phyloP scores from a whole-genome alignment of 1,284 basidiomycete species.

The Leccinum angustisporum region DNA sequence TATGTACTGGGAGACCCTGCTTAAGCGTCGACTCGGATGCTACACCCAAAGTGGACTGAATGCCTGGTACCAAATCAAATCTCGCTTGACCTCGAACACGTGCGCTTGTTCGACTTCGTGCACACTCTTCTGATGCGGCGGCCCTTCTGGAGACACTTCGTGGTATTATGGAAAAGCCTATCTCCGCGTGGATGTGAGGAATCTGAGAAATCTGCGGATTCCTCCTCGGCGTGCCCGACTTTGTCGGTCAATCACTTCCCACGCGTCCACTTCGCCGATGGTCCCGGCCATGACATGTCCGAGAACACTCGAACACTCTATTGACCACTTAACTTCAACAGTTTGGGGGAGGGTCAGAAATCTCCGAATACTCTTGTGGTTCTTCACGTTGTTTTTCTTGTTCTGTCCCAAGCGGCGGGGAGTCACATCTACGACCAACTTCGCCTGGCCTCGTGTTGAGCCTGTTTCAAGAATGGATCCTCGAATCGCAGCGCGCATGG shows the following conservation, averaged over 20 bases:
- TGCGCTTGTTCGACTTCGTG: background rate
- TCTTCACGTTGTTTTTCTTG: background rate
- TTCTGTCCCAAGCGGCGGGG: background rate
- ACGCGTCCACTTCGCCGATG: background rate
- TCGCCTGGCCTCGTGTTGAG: background rate
- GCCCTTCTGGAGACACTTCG: background rate
- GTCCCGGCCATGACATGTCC: background rate
- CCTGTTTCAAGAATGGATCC: conserved; percentile 11
- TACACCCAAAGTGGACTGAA: background rate
- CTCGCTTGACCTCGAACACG: background rate
- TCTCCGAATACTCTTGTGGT: background rate
- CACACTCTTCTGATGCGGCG: background rate
- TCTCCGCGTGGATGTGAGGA: too few relatives aligned
- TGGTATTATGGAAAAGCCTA: background rate
- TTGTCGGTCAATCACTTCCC: background rate
- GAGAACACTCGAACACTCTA: background rate
- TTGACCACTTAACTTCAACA: background rate
- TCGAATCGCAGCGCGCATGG: conserved; percentile 1
- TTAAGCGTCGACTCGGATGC: background rate
- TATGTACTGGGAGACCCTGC: background rate
- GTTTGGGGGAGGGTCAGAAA: background rate
- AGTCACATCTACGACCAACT: background rate
- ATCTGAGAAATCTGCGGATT: background rate
- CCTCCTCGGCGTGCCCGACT: background rate
- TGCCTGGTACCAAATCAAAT: background rate